Evolutionary conservation across 2,329 filamentous ascomycete genomes (phyloP), one percentile per base, ranked within the genome.

Genomic region (Fusarium foetens): DNA sequence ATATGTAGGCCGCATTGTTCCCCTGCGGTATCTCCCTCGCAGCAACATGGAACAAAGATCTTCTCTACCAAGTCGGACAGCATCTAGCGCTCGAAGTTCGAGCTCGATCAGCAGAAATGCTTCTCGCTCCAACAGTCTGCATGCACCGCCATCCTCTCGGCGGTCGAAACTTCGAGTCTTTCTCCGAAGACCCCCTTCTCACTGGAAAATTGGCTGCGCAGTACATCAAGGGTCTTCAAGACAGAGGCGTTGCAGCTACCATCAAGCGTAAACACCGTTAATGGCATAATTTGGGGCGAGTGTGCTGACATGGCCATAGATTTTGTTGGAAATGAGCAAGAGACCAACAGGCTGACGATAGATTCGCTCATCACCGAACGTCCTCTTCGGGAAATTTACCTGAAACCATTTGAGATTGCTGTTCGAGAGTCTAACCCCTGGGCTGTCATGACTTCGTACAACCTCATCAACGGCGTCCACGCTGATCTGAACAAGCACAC

Each of bases 141-240:
- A 91, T 94, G 85, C 93, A 96, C 76, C 89, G 94, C 21, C 93
- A 93, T 54, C 94, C 94, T 1, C 86, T 96, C 1, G 93, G 93
- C n/a, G 94, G 94, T 23, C 88, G 94, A 66, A 94, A 94, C 71
- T 97, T 96, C 74, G 94, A 97, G 81, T 94, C 93, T 0, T 96
- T 94, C 79, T 94, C 92, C 0, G 94, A 96, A 80, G 94, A 96
- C 73, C 93, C 93, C 1, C 87, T 91, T 14, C 85, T 97, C 9
- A 93, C 93, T 0, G 93, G 93, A 36, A 92, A 91, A 70, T 83
- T 94, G 67, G 91, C 92, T 17, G 89, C 91, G 2, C 87, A 92
- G 66, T 93, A 93, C 69, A 91, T 93, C 77, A 90, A 88, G 52
- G 92, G 92, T 12, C 84, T 93, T 60, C 93, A 96, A 77, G 90